Conservation (phyloP, 805 yeast genomes). For the Komagataella populi region DNA sequence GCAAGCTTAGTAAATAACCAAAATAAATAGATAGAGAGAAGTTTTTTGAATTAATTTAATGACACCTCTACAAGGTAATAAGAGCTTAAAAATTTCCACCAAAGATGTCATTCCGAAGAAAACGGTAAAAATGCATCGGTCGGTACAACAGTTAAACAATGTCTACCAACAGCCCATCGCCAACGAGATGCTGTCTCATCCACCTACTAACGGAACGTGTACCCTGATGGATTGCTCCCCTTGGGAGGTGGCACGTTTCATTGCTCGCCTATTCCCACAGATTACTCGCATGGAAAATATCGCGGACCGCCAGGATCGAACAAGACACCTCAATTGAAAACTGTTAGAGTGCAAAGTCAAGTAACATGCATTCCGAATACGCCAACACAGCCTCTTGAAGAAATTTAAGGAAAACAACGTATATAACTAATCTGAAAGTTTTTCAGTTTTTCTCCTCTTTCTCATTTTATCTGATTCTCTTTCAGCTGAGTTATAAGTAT, state of each 20-base stretch:
- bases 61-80: no score
- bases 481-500: not conserved
- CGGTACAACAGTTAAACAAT: not conserved
- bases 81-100: no score
- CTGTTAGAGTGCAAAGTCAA: not conserved
- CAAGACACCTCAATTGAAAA: not conserved
- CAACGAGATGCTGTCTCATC: not conserved
- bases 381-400: not conserved
- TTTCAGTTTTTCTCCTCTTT: no score
- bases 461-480: not conserved
- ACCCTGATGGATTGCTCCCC: not conserved
- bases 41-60: no score
- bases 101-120: no score
- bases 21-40: conserved; percentile 2
- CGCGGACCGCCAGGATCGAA: not conserved
- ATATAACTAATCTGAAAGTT: no score
- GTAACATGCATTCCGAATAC: not conserved
- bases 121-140: not conserved
- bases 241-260: not conserved
- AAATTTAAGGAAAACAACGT: no score
- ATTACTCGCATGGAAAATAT: not conserved
- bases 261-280: not conserved
- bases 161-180: not conserved
- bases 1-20: conserved; percentile 20
- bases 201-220: not conserved